Evolutionary conservation across 805 yeast genomes (phyloP), one percentile per base, ranked within the genome.

Genomic region (Naumovozyma castellii): DNA sequence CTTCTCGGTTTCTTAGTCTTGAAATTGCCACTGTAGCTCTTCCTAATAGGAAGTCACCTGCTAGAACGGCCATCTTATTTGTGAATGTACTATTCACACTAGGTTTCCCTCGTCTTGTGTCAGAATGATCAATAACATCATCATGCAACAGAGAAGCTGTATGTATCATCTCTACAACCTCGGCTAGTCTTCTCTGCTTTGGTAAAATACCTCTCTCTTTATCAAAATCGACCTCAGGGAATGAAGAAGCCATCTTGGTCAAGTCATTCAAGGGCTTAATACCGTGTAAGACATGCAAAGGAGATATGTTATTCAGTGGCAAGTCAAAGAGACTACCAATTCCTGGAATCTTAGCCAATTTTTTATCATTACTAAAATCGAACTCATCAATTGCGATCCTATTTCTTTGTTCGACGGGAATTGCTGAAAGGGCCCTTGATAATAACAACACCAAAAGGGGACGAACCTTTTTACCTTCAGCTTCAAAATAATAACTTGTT

Each of bases 151-250:
- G 66, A 10, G 95, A 83, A 3, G 98, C 97, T 1, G 97, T 92
- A 61, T 92, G 98, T 48, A 92, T 92, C 95, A 92, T 84, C 64
- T 92, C 98, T 8, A 90, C 95, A 53, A 92, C 90, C 65, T 92
- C 98, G 1, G 98, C 97, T 40, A 92, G 70, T 43, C 98, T 73
- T 48, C 97, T 72, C 65, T 92, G 98, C 50, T 92, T 87, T 35
- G 98, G 97, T 43, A 90, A 67, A 37, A 92, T 85, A 1, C 95
- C 96, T 41, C 75, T 66, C 13, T 69, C 63, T 44, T 73, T 75
- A 37, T 73, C 73, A 42, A 64, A 66, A 14, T 49, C 50, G 14
- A 40, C 40, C 35, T 75, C 69, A 0, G 90, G 86, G 39, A 81
- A 67, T 30, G 75, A 68, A 46, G 75, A 81, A 72, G 85, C 82